These are phyloP conservation scores for Flaveria linearis DNA, from an alignment of 129 eudicot species.

Conservation along the genomic window DNA sequence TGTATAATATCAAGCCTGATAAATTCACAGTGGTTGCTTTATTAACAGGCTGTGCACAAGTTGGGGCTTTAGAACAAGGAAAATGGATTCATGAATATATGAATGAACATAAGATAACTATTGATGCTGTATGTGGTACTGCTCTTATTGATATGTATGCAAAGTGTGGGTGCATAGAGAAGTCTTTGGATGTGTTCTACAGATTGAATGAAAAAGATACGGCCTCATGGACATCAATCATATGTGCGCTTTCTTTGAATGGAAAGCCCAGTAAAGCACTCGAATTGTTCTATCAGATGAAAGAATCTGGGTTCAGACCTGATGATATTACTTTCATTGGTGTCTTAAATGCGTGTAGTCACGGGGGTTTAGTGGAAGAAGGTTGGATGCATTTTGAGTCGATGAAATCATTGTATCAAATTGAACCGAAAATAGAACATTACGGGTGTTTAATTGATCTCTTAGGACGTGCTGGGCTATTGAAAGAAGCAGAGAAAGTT, in stretches of 20 bases:
- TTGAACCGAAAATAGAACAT: constrained; percentile 67
- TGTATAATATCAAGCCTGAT: constrained; percentile 50
- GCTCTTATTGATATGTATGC: constrained; percentile 80
- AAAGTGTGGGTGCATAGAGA: constrained; percentile 63
- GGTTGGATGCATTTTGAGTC: constrained; percentile 59
- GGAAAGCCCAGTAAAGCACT: constrained; percentile 51
- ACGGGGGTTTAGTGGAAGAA: constrained; percentile 68
- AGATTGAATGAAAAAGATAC: constrained; percentile 53
- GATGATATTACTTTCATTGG: constrained; percentile 75
- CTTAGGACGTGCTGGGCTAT: constrained; percentile 61
- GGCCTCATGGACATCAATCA: constrained; percentile 67
- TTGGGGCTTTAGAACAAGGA: constrained; percentile 71
- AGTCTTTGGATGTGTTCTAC: constrained; percentile 54
- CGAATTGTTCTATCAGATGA: constrained; percentile 52
- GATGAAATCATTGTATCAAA: constrained; percentile 42
- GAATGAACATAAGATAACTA: constrained; percentile 42
- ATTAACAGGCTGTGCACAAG: constrained; percentile 73
- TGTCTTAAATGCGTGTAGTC: constrained; percentile 66
- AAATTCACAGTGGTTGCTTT: constrained; percentile 61
- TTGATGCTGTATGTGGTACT: constrained; percentile 66
- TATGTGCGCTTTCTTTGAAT: constrained; percentile 63
- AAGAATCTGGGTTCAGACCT: constrained; percentile 45
- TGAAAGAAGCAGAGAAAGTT: constrained; percentile 62
- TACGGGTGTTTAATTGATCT: constrained; percentile 70
- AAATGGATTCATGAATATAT: constrained; percentile 65